Base-by-base conservation (phyloP, 2,329 filamentous ascomycete species). In the Hypoxylon sp. region DNA sequence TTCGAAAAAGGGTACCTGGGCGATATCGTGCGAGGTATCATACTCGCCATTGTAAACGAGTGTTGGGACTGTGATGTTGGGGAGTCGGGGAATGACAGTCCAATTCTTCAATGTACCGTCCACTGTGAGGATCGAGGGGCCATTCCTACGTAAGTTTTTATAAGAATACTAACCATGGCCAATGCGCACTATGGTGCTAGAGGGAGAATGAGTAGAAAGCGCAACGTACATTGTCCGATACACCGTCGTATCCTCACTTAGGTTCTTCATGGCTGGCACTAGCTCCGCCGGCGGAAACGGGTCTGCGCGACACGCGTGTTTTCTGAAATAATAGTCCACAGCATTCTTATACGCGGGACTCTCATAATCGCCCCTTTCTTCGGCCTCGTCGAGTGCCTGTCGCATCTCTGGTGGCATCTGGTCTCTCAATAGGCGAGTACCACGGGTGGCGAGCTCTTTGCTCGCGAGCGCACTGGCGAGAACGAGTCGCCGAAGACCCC, bases 1-100 rank as follows among this genome's bases (percentile, higher is more conserved):
- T 34, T 62, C 53, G 13, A 66, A 64, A 27, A 59, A 61, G 4
- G 59, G 61, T 2, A 47, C 54, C 31, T 63, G 58, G 2, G 51
- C 49, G 3, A 63, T 50, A 17, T 64, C 55, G 16, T 62, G 55
- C 5, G 57, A 63, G 1, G 58, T 63, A 29, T 66, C 62, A 36
- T 57, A 60, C 19, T 63, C 60, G 15, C 57, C 57, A 23, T 62
- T 65, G 30, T 59, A 63, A 8, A 66, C 47, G 2, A 66, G 50
- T 6, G 61, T 65, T 3, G 56, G 48, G 3, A 23, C 58, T 5
- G 21, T 58, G 31, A 64, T 63, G 7, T 59, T 37, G 3, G 43
- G 45, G 4, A 62, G 59, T 20, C 42, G 52, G 2, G 57, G 37
- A 4, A 63, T 49, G 31, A 45, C 51, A 1, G 49, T 59, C 60